phyloP scores from a whole-genome alignment of 2,329 filamentous ascomycete genomes.

The Alternaria novae-zelandiae region DNA sequence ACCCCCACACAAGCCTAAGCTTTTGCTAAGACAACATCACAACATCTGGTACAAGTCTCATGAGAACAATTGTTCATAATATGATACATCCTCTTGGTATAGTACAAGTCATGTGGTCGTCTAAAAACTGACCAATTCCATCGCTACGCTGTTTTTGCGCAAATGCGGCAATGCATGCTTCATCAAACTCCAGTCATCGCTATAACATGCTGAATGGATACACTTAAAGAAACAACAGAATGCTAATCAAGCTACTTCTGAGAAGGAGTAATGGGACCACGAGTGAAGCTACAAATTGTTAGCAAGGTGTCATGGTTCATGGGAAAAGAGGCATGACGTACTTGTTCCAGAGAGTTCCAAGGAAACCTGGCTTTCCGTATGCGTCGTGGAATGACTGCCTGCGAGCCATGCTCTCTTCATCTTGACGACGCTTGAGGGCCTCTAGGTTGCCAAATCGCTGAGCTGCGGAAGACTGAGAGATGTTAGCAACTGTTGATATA shows the following conservation, averaged over 20 bases:
- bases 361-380: slow-evolving; percentile 40
- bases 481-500: slow-evolving; percentile 8
- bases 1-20: slow-evolving; percentile 19
- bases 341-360: slow-evolving; percentile 47
- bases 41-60: not conserved
- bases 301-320: not conserved
- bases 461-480: slow-evolving; percentile 34
- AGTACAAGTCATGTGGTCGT: not conserved
- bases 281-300: slow-evolving; percentile 39
- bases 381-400: slow-evolving; percentile 42
- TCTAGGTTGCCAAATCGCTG: slow-evolving; percentile 42
- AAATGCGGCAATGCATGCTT: not conserved
- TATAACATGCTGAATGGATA: not conserved
- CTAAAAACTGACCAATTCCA: not conserved
- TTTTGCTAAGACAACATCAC: not conserved
- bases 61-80: not conserved
- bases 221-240: not conserved
- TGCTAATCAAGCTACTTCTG: not conserved
- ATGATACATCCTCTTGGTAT: not conserved
- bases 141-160: not conserved
- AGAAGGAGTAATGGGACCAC: slow-evolving; percentile 25
- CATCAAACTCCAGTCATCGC: not conserved
- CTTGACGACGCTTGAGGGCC: slow-evolving; percentile 42
- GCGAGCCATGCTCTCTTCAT: slow-evolving; percentile 33
- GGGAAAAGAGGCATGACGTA: slow-evolving; percentile 5